phyloP scores from a whole-genome alignment of 2,329 filamentous ascomycete species.

The Colletotrichum lindemuthianum region DNA sequence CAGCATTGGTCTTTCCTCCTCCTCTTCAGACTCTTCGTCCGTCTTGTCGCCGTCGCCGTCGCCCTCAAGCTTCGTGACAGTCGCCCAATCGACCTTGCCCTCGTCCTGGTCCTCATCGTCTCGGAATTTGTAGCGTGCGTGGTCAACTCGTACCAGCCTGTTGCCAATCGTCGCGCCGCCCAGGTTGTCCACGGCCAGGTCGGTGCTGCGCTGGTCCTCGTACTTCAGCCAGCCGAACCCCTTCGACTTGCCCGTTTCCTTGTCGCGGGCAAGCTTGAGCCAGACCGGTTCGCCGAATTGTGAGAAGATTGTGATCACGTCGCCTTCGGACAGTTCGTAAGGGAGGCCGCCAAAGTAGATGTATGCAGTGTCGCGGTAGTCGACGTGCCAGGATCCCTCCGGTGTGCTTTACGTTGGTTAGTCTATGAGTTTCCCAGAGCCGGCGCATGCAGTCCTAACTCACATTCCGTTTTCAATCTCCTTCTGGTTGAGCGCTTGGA shows the following conservation, averaged over 20 bases:
- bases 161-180: conserved; percentile 87
- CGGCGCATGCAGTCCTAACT: conserved; percentile 45
- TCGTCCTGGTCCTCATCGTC: conserved; percentile 79
- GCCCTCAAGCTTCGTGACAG: conserved; percentile 65
- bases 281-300: conserved; percentile 96
- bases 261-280: conserved; percentile 91
- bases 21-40: conserved; percentile 56
- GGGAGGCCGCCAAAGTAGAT: conserved; percentile 95
- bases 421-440: conserved; percentile 22
- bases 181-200: conserved; percentile 95
- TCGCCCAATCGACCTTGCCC: conserved; percentile 67
- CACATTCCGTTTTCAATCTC: conserved; percentile 91
- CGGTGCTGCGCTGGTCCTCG: conserved; percentile 95
- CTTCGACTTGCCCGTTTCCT: conserved; percentile 93
- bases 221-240: conserved; percentile 98
- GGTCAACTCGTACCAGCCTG: conserved; percentile 85
- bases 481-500: conserved; percentile 91
- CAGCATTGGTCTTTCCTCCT: conserved; percentile 68
- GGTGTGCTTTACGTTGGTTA: conserved; percentile 61
- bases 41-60: conserved; percentile 57
- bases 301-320: conserved; percentile 95
- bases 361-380: conserved; percentile 97
- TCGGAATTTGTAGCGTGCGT: conserved; percentile 88
- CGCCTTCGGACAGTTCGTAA: conserved; percentile 93
- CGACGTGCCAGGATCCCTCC: conserved; percentile 93